Base-by-base conservation (phyloP, 768 basidiomycete genomes). In the Suillus americanus region DNA sequence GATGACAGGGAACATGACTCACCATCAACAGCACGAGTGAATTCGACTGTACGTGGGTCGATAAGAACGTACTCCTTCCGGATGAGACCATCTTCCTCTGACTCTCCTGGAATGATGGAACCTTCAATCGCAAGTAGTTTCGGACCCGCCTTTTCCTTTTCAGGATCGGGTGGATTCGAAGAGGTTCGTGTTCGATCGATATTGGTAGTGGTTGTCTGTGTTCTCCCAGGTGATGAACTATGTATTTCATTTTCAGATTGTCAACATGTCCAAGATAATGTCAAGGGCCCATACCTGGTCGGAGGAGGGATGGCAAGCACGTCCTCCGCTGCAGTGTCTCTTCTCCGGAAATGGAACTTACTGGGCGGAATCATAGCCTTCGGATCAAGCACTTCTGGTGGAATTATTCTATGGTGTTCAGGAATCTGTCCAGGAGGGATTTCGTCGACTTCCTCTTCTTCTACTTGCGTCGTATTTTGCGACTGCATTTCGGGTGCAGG, bases 11-110 rank as follows among this genome's bases (percentile, higher is more conserved):
- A 57, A 45, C 56, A 33, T 30, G 20, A 75, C 87, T 70, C 66
- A 92, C 96, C 96, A 79, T 99, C 97, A 2, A 97, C 90, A 3
- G 94, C 86, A 18, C 88, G 87, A 73, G 94, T 94, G 74, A 98
- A 94, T 73, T 99, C 96, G 3, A 98, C 91, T 2, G 92, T 92
- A 59, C 89, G 84, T 62, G 85, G 87, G 75, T 99, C 95, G 1
- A 99, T 92, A 1, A 99, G 85, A 0, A 99, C 97, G 70, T 99
- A 99, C 71, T 99, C 97, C 66, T 88, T 84, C 61, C 90, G 83
- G 57, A 94, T 81, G 59, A 89, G 79, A 0, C 90, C 90, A 71
- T 93, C 91, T 72, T 94, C 91, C 71, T 93, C 92, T 0, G 89
- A 90, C 74, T 94, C 91, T 3, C 92, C 92, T 13, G 91, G 91